Evolutionary conservation across 177 flowering plant species (phyloP), one percentile per base, ranked within the genome.

Genomic region (Tripterygium wilfordii): DNA sequence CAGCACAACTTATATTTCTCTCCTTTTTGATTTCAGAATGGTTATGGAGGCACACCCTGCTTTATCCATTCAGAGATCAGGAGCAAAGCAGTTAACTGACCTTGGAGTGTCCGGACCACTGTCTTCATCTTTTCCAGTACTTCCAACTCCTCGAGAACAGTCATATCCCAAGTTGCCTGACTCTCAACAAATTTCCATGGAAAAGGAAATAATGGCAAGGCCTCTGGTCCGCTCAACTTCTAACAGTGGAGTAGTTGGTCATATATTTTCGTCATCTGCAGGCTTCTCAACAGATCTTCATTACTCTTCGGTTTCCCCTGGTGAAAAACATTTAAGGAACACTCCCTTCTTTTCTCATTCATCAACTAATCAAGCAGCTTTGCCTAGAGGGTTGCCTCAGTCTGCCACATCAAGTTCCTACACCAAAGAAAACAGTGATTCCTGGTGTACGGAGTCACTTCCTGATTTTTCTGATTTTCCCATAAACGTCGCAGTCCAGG

Each of bases 31-130:
- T 53, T 41, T 28, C 39, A 58, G 64, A 62, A 61, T 18, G 36
- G 37, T 10, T 59, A 86, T 90, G 88, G 90, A 84, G 58, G 86
- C 33, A 30, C 33, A 30, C 33, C 7, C 33, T 12, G 7, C 12
- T 30, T 30, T 30, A 12, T 56, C 30, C 10, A n/a, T 58, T 35
- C 45, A 62, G 51, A 42, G 65, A 55, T 35, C 64, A 30, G 56
- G 57, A 33, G 41, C 39, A 24, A 39, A 53, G 25, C 57, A 54
- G 50, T 56, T 36, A 17, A 54, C 21, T 49, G 24, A 40, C 51
- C 27, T 63, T 32, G 54, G 67, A 8, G 47, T 38, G 7, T 52
- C 65, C 25, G 56, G 59, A 46, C 20, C 69, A 20, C 55, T 65
- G 50, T 65, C 78, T 10, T 62, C 75, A 32, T 65, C 78, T 12